A percentile compares a stretch with the other conserved stretches of the same genome.
phyloP scores from a whole-genome alignment of 1,284 basidiomycete genomes.

The Ceratobasidium sp. region DNA sequence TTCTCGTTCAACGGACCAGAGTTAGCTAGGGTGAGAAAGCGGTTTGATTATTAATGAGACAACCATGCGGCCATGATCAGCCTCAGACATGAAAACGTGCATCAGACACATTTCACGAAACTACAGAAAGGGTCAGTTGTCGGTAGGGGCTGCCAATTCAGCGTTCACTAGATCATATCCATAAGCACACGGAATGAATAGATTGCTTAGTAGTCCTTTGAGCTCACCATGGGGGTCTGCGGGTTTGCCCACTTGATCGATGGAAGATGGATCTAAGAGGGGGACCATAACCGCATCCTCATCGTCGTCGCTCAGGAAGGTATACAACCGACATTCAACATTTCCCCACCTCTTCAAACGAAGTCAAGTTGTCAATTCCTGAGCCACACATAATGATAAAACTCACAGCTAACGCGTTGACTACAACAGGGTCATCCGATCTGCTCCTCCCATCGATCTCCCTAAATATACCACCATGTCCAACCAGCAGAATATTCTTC shows the following conservation, averaged over 20 bases:
- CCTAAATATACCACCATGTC: conserved; percentile 39
- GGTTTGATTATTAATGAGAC: neutral
- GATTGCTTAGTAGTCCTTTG: neutral
- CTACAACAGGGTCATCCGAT: neutral
- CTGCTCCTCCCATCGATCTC: conserved; percentile 27
- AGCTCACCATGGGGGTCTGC: conserved; percentile 33
- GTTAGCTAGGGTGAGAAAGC: neutral
- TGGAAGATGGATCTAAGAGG: neutral
- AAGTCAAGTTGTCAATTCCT: neutral
- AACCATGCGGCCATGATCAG: neutral
- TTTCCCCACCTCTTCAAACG: conserved; percentile 34
- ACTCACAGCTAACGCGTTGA: conserved; percentile 28
- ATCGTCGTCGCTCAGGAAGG: conserved; percentile 36
- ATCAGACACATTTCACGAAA: neutral
- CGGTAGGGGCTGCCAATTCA: neutral
- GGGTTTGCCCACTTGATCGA: conserved; percentile 11
- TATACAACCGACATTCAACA: conserved; percentile 40
- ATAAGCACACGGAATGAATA: neutral
- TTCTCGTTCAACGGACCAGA: neutral
- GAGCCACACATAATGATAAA: neutral
- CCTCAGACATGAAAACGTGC: no score
- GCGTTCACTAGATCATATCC: neutral
- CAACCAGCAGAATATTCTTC: conserved; percentile 32
- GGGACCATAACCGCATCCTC: conserved; percentile 31
- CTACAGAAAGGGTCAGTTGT: neutral